Conservation (phyloP, 768 basidiomycete species). For the Mycena chlorophos region DNA sequence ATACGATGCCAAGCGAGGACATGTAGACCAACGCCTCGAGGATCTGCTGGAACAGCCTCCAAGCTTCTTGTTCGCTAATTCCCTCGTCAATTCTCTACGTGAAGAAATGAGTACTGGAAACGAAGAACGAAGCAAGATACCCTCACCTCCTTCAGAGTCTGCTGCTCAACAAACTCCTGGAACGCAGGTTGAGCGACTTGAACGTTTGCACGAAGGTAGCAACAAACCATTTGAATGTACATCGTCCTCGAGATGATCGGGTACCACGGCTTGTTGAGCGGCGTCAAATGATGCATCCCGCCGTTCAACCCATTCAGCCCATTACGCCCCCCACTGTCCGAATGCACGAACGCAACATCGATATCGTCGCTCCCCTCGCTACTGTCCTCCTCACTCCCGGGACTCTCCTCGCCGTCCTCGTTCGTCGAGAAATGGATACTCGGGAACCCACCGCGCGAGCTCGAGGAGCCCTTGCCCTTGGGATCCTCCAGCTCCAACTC, state of each 20-base stretch:
- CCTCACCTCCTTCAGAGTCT: slow-evolving; percentile 85
- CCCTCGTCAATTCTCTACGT: slow-evolving; percentile 76
- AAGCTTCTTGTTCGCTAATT: slow-evolving; percentile 80
- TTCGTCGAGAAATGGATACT: slow-evolving; percentile 72
- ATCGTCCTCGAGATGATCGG: slow-evolving; percentile 56
- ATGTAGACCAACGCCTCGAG: slow-evolving; percentile 89
- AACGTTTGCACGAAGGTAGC: not conserved
- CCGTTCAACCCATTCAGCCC: not conserved
- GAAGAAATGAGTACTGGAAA: not conserved
- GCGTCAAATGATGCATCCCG: not conserved
- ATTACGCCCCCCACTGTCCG: not conserved
- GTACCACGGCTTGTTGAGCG: slow-evolving; percentile 16
- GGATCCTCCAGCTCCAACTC: slow-evolving; percentile 46
- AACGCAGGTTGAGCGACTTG: not conserved
- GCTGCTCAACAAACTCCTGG: slow-evolving; percentile 87
- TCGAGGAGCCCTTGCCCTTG: slow-evolving; percentile 51
- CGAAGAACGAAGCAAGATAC: slow-evolving; percentile 7
- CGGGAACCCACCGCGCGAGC: slow-evolving; percentile 69
- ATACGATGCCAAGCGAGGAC: slow-evolving; percentile 80
- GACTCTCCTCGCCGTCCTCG: not conserved
- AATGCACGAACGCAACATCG: not conserved
- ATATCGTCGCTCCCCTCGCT: slow-evolving; percentile 29
- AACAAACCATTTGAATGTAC: slow-evolving; percentile 89
- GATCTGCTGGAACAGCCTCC: slow-evolving; percentile 88
- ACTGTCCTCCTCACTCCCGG: slow-evolving; percentile 43